Evolutionary conservation across 2,329 filamentous ascomycete species (phyloP).

Genomic region (Byssothecium circinans): DNA sequence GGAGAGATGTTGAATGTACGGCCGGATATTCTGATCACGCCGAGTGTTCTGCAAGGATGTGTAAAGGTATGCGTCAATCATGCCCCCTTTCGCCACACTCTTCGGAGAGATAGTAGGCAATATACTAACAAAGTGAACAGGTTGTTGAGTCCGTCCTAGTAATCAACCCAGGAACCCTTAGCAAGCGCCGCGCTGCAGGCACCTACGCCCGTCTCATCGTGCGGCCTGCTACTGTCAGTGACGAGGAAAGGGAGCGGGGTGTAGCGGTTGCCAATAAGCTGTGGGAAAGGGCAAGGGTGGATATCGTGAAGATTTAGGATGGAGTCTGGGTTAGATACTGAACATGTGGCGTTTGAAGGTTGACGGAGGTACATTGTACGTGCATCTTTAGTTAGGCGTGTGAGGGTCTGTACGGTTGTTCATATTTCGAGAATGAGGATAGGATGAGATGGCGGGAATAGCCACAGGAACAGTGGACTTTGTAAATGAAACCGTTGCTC

Average conservation of each 20-base stretch:
- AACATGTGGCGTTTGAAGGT: background rate
- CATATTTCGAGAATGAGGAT: too few relatives aligned
- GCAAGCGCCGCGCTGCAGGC: slow-evolving; percentile 80
- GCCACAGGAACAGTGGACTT: too few relatives aligned
- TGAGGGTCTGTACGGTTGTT: too few relatives aligned
- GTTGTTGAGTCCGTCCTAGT: slow-evolving; percentile 87
- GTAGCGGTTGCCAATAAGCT: slow-evolving; percentile 70
- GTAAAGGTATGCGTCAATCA: slow-evolving; percentile 67
- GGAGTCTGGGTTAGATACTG: background rate
- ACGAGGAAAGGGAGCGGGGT: slow-evolving; percentile 59
- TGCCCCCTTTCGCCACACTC: background rate
- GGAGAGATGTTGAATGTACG: slow-evolving; percentile 86
- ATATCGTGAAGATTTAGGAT: slow-evolving; percentile 72
- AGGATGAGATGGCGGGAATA: too few relatives aligned
- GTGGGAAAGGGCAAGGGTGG: slow-evolving; percentile 80
- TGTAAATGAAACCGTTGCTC: too few relatives aligned
- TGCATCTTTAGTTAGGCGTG: too few relatives aligned
- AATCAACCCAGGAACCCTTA: slow-evolving; percentile 86
- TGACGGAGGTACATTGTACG: too few relatives aligned
- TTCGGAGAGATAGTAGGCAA: slow-evolving; percentile 3
- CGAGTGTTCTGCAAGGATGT: slow-evolving; percentile 82
- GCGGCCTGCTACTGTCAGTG: slow-evolving; percentile 63
- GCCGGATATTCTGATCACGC: slow-evolving; percentile 82
- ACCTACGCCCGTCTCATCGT: slow-evolving; percentile 83
- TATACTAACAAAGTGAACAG: slow-evolving; percentile 48